A percentile compares a stretch with the other conserved stretches of the same genome.
phyloP scores from a whole-genome alignment of 257 asterid genomes.

The Solanum virginianum region DNA sequence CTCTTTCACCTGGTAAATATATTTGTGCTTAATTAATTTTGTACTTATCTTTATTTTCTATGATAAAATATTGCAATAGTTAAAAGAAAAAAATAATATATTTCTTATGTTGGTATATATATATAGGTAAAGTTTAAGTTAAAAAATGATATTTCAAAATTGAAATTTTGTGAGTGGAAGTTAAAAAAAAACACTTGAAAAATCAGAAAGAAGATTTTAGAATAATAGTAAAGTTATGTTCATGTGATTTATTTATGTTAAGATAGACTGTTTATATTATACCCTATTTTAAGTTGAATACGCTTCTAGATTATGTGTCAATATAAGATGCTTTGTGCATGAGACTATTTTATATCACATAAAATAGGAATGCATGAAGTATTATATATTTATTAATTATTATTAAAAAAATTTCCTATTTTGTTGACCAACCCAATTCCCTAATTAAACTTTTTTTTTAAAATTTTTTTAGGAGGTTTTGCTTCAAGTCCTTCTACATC shows the following conservation, averaged over 20 bases:
- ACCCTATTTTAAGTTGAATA: not conserved
- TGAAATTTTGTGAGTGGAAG: too few species aligned
- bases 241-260: not conserved
- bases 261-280: too few species aligned
- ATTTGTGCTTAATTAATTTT: not conserved
- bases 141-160: too few species aligned
- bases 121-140: too few species aligned
- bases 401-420: too few species aligned
- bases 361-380: not conserved
- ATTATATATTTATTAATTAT: not conserved
- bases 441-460: not conserved
- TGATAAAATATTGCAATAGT: not conserved
- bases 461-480: not conserved
- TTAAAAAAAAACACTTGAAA: too few species aligned
- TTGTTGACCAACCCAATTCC: too few species aligned
- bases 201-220: not conserved
- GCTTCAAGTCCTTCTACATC: constrained; percentile 3
- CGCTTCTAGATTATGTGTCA: not conserved
- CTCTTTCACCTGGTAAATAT: not conserved
- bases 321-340: not conserved
- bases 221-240: not conserved
- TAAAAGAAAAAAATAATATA: not conserved
- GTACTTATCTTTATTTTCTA: not conserved
- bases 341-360: not conserved
- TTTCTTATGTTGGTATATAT: not conserved